phyloP scores from a whole-genome alignment of 257 asterid genomes.

The Fraxinus anomala region DNA sequence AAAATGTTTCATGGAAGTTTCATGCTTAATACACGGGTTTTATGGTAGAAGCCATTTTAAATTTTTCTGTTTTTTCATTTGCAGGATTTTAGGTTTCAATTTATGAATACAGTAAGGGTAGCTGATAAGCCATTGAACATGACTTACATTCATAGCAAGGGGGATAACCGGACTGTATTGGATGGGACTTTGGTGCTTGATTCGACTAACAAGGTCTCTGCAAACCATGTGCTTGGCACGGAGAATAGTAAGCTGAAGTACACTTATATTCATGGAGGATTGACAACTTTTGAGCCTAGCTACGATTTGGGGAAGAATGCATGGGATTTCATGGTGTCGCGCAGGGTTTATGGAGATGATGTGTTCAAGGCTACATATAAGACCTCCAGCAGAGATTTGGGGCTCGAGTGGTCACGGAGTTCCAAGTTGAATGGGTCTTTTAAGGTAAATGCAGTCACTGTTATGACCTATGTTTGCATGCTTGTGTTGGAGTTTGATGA shows the following conservation, averaged over 20 bases:
- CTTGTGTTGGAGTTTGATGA: constrained; percentile 12
- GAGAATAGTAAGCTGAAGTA: constrained; percentile 73
- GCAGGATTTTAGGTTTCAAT: constrained; percentile 88
- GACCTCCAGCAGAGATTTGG: constrained; percentile 70
- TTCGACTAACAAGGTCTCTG: constrained; percentile 83
- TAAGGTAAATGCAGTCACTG: constrained; percentile 56
- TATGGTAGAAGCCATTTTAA: not conserved
- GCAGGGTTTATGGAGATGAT: constrained; percentile 67
- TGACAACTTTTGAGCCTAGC: constrained; percentile 78
- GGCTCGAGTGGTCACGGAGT: constrained; percentile 83
- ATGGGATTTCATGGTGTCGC: constrained; percentile 79
- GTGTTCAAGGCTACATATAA: constrained; percentile 78
- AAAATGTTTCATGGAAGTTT: too few species aligned
- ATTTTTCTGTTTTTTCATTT: not conserved
- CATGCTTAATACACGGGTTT: too few species aligned
- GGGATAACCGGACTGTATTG: constrained; percentile 63
- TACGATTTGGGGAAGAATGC: constrained; percentile 74
- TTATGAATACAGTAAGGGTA: constrained; percentile 70
- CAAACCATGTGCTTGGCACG: constrained; percentile 74
- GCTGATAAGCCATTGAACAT: constrained; percentile 78
- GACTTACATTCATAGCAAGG: constrained; percentile 70
- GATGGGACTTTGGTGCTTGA: constrained; percentile 82
- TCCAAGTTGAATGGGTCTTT: constrained; percentile 71
- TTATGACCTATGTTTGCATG: constrained; percentile 9
- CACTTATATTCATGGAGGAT: constrained; percentile 66